Conservation (phyloP, 331 rosid genomes). For the Malus hybrid region DNA sequence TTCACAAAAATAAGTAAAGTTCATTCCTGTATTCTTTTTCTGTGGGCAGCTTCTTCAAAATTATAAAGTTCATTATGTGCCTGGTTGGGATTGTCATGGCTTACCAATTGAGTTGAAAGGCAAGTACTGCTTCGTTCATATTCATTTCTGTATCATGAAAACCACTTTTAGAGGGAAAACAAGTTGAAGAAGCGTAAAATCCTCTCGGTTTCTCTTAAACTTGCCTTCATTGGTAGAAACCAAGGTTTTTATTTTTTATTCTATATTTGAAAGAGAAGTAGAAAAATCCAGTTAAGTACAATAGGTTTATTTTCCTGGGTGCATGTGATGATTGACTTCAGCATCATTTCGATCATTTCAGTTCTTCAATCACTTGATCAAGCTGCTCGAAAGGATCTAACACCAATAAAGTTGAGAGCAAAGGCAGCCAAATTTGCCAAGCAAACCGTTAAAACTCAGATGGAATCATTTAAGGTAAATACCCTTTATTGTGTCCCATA, state of each 20-base stretch:
- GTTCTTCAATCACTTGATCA: constrained; percentile 96
- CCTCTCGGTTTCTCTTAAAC: neutral
- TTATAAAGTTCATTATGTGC: constrained; percentile 80
- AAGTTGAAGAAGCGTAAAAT: neutral
- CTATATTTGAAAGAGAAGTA: too few relatives aligned
- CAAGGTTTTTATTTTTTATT: neutral
- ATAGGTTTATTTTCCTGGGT: neutral
- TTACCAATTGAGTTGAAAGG: constrained; percentile 98
- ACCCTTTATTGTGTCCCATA: constrained; percentile 4
- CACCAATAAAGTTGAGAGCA: constrained; percentile 83
- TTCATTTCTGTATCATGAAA: constrained; percentile 2
- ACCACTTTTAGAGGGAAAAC: neutral
- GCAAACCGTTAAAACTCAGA: constrained; percentile 76
- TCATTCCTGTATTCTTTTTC: constrained; percentile 8
- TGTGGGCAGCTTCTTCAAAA: constrained; percentile 82
- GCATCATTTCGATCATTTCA: constrained; percentile 44
- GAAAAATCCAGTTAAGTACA: neutral
- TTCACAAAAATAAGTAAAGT: neutral
- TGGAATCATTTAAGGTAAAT: constrained; percentile 86
- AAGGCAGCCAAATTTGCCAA: constrained; percentile 97
- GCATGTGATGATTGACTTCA: neutral
- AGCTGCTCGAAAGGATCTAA: constrained; percentile 68
- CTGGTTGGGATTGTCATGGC: constrained; percentile 99
- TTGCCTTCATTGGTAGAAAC: neutral
- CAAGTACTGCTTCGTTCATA: constrained; percentile 23